phyloP scores from a whole-genome alignment of 352 stramenopile genomes.

The Phytopythium kandeliae region DNA sequence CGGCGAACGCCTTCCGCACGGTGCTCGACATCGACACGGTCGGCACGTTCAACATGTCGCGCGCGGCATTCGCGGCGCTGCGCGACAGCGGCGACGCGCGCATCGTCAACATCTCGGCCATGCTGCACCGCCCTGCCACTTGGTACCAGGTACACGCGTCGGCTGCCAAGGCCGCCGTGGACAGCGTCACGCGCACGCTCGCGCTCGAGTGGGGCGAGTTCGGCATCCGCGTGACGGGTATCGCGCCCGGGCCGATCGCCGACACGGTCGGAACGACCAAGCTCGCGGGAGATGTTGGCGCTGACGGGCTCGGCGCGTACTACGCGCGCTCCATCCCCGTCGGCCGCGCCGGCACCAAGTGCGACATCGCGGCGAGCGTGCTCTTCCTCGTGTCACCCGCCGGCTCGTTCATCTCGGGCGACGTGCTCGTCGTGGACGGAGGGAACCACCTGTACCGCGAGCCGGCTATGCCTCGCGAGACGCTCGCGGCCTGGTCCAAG shows the following conservation, averaged over 20 bases:
- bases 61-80: constrained; percentile 82
- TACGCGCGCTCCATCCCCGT: constrained; percentile 56
- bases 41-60: constrained; percentile 96
- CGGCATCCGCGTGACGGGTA: constrained; percentile 90
- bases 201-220: constrained; percentile 96
- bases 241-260: constrained; percentile 94
- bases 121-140: constrained; percentile 88
- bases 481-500: constrained; percentile 73
- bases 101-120: constrained; percentile 96
- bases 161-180: constrained; percentile 93
- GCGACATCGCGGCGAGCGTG: constrained; percentile 74
- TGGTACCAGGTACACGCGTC: constrained; percentile 95
- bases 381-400: constrained; percentile 82
- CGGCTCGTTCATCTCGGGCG: constrained; percentile 74
- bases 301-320: constrained; percentile 32
- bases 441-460: constrained; percentile 77
- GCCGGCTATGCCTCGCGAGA: constrained; percentile 61
- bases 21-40: constrained; percentile 96
- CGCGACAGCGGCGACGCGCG: constrained; percentile 56
- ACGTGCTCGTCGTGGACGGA: constrained; percentile 83
- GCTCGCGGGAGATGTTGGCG: constrained; percentile 63
- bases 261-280: constrained; percentile 94
- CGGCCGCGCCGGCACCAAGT: constrained; percentile 74
- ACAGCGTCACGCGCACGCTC: constrained; percentile 92
- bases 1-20: constrained; percentile 93